Evolutionary conservation across 1,284 basidiomycete species (phyloP).

Genomic region (Macrocystidia cucumis): DNA sequence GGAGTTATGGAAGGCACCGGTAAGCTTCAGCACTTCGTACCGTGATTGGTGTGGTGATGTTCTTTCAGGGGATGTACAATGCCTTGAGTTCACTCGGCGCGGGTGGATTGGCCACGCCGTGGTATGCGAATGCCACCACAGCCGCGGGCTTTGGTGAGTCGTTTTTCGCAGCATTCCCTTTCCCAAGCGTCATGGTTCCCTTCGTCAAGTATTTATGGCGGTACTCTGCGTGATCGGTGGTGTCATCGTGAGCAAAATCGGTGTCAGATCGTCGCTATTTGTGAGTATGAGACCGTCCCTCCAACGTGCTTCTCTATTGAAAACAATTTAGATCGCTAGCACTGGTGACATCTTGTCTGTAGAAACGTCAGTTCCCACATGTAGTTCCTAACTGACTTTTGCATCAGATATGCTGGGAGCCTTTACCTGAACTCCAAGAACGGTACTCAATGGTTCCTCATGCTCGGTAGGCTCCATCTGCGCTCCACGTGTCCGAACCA

Average conservation of each 20-base stretch:
- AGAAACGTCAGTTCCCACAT: no score
- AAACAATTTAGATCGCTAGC: constrained; percentile 18
- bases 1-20: neutral
- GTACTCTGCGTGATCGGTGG: constrained; percentile 22
- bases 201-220: constrained; percentile 20
- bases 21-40: no score
- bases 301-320: neutral
- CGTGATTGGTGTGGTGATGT: no score
- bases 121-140: constrained; percentile 23
- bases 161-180: no score
- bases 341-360: constrained; percentile 24
- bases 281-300: no score
- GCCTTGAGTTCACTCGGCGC: constrained; percentile 21
- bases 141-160: constrained; percentile 23
- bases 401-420: constrained; percentile 22
- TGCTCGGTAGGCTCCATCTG: constrained; percentile 14
- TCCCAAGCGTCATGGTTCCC: neutral
- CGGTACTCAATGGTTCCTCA: constrained; percentile 26
- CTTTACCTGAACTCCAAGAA: constrained; percentile 26
- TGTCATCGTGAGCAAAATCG: constrained; percentile 25
- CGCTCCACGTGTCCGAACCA: neutral
- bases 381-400: no score
- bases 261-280: constrained; percentile 17
- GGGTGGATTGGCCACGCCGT: constrained; percentile 25
- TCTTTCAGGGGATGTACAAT: constrained; percentile 28